Conservation (phyloP, 2,329 filamentous ascomycete species). For the Sporothrix protearum region DNA sequence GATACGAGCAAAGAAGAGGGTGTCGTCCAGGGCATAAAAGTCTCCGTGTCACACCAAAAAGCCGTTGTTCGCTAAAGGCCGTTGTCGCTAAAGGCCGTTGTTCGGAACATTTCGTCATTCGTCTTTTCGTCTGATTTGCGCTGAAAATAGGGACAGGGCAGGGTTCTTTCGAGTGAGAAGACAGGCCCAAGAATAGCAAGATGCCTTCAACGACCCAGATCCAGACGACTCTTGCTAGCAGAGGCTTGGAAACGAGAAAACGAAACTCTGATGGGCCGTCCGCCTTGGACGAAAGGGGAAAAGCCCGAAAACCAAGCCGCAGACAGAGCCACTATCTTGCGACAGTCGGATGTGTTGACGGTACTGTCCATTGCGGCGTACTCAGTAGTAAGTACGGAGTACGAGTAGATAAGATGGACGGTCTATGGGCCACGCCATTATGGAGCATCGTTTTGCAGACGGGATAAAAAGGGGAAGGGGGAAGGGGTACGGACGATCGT, state of each 20-base stretch:
- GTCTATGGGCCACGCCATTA: neutral
- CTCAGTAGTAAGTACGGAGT: no score
- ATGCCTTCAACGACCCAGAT: neutral
- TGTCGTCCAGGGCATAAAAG: neutral
- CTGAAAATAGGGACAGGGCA: neutral
- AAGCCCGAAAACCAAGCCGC: neutral
- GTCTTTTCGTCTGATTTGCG: conserved; percentile 12
- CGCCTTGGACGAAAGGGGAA: neutral
- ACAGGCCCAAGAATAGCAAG: neutral
- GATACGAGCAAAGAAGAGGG: no score
- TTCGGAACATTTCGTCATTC: conserved; percentile 1
- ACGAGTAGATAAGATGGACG: neutral
- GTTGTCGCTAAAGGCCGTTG: neutral
- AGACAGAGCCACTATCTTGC: no score
- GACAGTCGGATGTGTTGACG: neutral
- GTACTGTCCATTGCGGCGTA: neutral
- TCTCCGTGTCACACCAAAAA: neutral
- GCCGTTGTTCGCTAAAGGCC: neutral
- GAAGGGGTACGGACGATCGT: neutral
- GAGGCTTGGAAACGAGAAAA: neutral
- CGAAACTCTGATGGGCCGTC: neutral
- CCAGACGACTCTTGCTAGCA: neutral
- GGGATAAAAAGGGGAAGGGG: neutral
- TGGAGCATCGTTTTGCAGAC: neutral
- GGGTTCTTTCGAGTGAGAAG: neutral